phyloP scores from a whole-genome alignment of 257 asterid species.

The Solanum dulcamara region DNA sequence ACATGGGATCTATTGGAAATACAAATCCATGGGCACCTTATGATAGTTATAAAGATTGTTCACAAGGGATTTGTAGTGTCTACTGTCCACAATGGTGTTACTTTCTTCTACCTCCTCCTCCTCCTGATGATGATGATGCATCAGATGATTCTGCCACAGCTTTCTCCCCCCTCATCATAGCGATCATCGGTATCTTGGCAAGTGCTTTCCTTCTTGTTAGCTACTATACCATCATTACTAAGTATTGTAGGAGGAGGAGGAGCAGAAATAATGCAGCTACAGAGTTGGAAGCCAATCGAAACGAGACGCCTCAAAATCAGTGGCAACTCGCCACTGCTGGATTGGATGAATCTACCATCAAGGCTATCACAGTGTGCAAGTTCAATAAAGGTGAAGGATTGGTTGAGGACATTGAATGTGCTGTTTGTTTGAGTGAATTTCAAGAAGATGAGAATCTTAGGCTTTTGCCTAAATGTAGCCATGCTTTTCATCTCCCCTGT shows the following conservation, averaged over 20 bases:
- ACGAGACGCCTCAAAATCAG: constrained; percentile 26
- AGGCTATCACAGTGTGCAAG: constrained; percentile 43
- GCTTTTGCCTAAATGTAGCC: constrained; percentile 73
- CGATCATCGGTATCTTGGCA: constrained; percentile 53
- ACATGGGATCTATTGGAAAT: constrained; percentile 47
- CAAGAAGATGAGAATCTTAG: constrained; percentile 55
- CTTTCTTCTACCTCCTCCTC: constrained; percentile 72
- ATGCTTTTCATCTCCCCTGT: constrained; percentile 79
- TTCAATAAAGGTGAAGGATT: constrained; percentile 36
- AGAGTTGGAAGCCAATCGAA: constrained; percentile 16
- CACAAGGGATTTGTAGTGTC: constrained; percentile 64
- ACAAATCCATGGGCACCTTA: constrained; percentile 50
- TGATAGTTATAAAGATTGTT: constrained; percentile 47
- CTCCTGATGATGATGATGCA: constrained; percentile 23
- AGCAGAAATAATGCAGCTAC: neutral
- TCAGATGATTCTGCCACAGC: constrained; percentile 22
- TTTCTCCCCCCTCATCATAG: constrained; percentile 55
- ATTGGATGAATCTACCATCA: constrained; percentile 48
- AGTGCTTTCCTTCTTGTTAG: constrained; percentile 53
- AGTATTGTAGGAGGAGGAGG: constrained; percentile 45
- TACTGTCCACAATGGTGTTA: constrained; percentile 86
- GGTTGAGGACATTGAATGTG: constrained; percentile 59
- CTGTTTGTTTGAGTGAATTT: constrained; percentile 69
- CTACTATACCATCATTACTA: constrained; percentile 58
- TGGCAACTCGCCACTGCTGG: constrained; percentile 31